Evolutionary conservation across 371 early-diverging fungal genomes (phyloP).

Genomic region (Encephalitozoon intestinalis): DNA sequence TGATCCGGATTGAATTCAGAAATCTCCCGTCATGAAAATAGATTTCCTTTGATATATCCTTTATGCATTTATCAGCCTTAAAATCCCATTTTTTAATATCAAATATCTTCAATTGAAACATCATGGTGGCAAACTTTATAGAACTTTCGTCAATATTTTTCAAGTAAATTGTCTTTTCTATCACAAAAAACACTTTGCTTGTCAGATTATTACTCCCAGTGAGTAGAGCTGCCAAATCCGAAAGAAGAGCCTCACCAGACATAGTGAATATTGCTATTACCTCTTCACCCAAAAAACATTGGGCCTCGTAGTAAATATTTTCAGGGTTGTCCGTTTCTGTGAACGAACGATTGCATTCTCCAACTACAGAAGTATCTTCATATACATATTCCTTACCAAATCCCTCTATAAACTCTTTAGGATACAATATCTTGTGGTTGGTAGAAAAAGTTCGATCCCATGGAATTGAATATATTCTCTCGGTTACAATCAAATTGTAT

Average conservation of each 20-base stretch:
- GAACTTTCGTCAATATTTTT: not conserved
- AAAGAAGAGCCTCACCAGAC: not conserved
- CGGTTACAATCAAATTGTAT: not conserved
- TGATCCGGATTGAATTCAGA: not conserved
- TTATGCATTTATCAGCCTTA: not conserved
- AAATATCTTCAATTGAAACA: not conserved
- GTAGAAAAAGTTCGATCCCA: conserved; percentile 1
- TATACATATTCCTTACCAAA: not conserved
- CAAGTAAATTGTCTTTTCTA: not conserved
- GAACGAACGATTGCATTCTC: not conserved
- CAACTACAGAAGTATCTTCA: not conserved
- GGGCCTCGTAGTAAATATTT: not conserved
- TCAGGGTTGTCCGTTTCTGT: not conserved
- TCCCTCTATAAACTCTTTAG: not conserved
- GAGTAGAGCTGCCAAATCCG: not conserved
- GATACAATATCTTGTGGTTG: conserved; percentile 1
- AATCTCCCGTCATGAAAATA: conserved; percentile 4
- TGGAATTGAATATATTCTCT: not conserved
- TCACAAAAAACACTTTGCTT: not conserved
- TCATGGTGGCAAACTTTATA: not conserved
- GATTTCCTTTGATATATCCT: not conserved
- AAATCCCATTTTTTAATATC: not conserved
- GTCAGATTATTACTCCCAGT: not conserved
- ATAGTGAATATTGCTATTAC: not conserved
- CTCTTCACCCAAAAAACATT: not conserved